phyloP scores from a whole-genome alignment of 352 stramenopile species.

The Phytophthora europaea region DNA sequence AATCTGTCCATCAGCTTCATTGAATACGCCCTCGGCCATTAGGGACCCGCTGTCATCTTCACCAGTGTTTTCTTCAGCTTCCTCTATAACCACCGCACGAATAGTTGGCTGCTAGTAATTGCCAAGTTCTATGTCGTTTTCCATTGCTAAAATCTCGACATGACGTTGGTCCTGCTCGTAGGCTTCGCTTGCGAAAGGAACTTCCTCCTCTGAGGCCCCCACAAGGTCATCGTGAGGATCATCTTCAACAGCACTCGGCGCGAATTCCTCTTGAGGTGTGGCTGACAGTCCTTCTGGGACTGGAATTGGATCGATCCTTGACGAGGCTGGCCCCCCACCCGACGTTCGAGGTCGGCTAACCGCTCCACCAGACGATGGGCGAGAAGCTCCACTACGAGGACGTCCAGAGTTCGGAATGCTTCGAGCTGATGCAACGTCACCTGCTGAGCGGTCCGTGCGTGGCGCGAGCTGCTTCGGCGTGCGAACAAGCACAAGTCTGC shows the following conservation, averaged over 20 bases:
- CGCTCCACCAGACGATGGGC: constrained; percentile 25
- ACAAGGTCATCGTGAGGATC: neutral
- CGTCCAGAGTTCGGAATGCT: constrained; percentile 13
- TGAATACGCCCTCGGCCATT: neutral
- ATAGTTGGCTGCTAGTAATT: neutral
- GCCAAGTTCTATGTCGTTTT: neutral
- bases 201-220: neutral
- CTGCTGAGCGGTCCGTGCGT: constrained; percentile 14
- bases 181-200: neutral
- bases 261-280: constrained; percentile 5
- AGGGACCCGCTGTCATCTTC: neutral
- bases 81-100: too few species aligned
- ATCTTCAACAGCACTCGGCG: neutral
- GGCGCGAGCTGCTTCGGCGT: constrained; percentile 42
- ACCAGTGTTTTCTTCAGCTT: neutral
- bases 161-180: neutral
- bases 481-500: constrained; percentile 52
- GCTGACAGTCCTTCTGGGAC: neutral
- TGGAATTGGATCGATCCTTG: constrained; percentile 10
- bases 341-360: constrained; percentile 22
- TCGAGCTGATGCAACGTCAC: constrained; percentile 4
- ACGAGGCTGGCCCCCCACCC: constrained; percentile 8
- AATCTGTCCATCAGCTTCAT: too few species aligned
- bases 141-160: neutral
- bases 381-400: constrained; percentile 20